A percentile compares a stretch with the other conserved stretches of the same genome.
Evolutionary conservation across 2,329 filamentous ascomycete species (phyloP).

Genomic region (Ophiocordyceps unilateralis): DNA sequence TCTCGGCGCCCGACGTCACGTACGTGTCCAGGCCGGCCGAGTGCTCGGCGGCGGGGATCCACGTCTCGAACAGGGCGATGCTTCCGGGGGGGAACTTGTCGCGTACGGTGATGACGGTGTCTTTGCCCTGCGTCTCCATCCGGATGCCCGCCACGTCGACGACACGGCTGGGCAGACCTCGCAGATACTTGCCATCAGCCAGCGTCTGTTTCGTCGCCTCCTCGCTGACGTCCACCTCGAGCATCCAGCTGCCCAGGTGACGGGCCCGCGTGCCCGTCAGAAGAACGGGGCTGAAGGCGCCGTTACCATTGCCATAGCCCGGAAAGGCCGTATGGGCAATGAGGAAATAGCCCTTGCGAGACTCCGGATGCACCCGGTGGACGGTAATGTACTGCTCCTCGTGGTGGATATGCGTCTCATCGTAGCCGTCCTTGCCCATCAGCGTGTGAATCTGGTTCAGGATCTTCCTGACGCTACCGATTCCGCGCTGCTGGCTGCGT

Average conservation of each 20-base stretch:
- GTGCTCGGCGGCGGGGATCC: constrained; percentile 78
- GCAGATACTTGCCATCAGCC: constrained; percentile 53
- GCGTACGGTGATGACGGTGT: constrained; percentile 65
- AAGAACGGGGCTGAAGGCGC: constrained; percentile 60
- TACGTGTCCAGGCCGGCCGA: constrained; percentile 69
- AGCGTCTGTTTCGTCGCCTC: constrained; percentile 48
- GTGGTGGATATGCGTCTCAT: constrained; percentile 92
- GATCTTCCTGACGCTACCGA: constrained; percentile 78
- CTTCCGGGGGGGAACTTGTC: constrained; percentile 83
- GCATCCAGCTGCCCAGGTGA: constrained; percentile 76
- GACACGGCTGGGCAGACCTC: constrained; percentile 71
- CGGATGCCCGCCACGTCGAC: constrained; percentile 56
- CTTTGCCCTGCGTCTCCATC: constrained; percentile 53
- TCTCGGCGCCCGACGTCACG: constrained; percentile 64
- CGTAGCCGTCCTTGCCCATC: constrained; percentile 90
- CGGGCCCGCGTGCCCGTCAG: constrained; percentile 73
- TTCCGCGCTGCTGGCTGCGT: constrained; percentile 58
- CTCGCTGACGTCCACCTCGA: constrained; percentile 69
- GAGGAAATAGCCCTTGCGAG: constrained; percentile 83
- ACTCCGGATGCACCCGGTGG: constrained; percentile 82
- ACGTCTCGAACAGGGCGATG: constrained; percentile 90
- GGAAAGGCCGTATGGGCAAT: constrained; percentile 95
- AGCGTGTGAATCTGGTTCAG: constrained; percentile 87
- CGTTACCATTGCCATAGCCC: constrained; percentile 72
- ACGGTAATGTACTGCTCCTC: constrained; percentile 94